A percentile compares a stretch with the other conserved stretches of the same genome.
phyloP scores from a whole-genome alignment of 257 asterid species.

The Solanum boliviense region DNA sequence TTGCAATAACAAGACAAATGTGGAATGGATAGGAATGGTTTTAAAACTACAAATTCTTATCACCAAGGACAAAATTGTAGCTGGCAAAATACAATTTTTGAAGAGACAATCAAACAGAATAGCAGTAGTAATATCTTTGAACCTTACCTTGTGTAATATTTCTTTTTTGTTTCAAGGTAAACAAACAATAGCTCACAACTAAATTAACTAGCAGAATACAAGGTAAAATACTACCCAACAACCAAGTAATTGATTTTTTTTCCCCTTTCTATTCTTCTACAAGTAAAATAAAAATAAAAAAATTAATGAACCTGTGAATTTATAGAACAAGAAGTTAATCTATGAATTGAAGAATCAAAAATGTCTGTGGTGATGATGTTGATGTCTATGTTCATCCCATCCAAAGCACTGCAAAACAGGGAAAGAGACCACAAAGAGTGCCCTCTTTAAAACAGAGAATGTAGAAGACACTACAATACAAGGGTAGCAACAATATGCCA shows the following conservation, averaged over 20 bases:
- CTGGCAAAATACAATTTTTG: background rate
- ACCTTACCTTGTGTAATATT: background rate
- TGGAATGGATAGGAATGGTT: background rate
- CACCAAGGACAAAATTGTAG: background rate
- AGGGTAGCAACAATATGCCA: slow-evolving; percentile 35
- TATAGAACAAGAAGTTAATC: background rate
- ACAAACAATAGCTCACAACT: background rate
- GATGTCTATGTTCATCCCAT: slow-evolving; percentile 50
- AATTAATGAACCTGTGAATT: background rate
- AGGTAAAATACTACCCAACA: background rate
- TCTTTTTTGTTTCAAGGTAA: background rate
- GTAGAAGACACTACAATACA: slow-evolving; percentile 22
- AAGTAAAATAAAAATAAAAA: background rate
- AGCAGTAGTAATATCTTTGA: background rate
- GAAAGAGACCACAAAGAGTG: slow-evolving; percentile 39
- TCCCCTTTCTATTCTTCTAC: background rate
- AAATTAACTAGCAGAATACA: background rate
- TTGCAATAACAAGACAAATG: background rate
- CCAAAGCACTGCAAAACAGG: slow-evolving; percentile 62
- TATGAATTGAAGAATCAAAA: slow-evolving; percentile 1
- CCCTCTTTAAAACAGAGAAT: slow-evolving; percentile 24
- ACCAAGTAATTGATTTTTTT: background rate
- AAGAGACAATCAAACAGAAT: background rate
- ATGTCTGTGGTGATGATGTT: slow-evolving; percentile 40
- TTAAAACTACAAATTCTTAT: background rate